phyloP scores from a whole-genome alignment of 2,329 filamentous ascomycete species.

The Plenodomus tracheiphilus region DNA sequence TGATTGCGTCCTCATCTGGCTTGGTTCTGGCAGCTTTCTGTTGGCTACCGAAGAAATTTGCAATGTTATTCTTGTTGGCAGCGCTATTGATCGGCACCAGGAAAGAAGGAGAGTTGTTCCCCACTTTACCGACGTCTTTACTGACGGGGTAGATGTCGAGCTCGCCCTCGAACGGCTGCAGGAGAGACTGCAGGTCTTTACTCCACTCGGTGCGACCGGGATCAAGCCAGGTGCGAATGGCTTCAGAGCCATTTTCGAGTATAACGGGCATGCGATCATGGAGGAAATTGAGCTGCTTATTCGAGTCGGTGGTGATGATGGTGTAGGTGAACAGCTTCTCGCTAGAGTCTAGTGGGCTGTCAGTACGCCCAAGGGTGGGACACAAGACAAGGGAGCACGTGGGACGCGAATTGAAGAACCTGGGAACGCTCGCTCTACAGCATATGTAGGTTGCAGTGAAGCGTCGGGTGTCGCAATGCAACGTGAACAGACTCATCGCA shows the following conservation, averaged over 20 bases:
- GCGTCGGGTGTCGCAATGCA: slow-evolving; percentile 2
- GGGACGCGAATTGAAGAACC: slow-evolving; percentile 18
- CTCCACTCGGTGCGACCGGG: slow-evolving; percentile 73
- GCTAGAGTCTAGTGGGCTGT: slow-evolving; percentile 55
- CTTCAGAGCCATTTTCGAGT: slow-evolving; percentile 73
- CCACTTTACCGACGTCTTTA: slow-evolving; percentile 91
- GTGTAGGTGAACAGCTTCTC: slow-evolving; percentile 86
- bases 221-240: slow-evolving; percentile 76
- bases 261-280: slow-evolving; percentile 97
- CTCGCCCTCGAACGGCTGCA: slow-evolving; percentile 79
- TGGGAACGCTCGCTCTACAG: slow-evolving; percentile 15
- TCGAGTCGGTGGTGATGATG: slow-evolving; percentile 88
- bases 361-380: slow-evolving; percentile 19
- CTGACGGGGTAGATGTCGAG: slow-evolving; percentile 84
- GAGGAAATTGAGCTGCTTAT: slow-evolving; percentile 79
- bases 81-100: slow-evolving; percentile 80
- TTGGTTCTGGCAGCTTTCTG: slow-evolving; percentile 40
- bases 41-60: slow-evolving; percentile 81
- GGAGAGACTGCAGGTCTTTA: slow-evolving; percentile 72
- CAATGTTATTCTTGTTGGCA: slow-evolving; percentile 91
- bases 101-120: slow-evolving; percentile 84
- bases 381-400: slow-evolving; percentile 23
- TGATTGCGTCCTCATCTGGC: slow-evolving; percentile 11
- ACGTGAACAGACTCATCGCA: slow-evolving; percentile 1
- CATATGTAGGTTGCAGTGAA: slow-evolving; percentile 5